These are phyloP conservation scores for Sonneratia alba DNA, from an alignment of 345 rosid species.

Conservation along the genomic window DNA sequence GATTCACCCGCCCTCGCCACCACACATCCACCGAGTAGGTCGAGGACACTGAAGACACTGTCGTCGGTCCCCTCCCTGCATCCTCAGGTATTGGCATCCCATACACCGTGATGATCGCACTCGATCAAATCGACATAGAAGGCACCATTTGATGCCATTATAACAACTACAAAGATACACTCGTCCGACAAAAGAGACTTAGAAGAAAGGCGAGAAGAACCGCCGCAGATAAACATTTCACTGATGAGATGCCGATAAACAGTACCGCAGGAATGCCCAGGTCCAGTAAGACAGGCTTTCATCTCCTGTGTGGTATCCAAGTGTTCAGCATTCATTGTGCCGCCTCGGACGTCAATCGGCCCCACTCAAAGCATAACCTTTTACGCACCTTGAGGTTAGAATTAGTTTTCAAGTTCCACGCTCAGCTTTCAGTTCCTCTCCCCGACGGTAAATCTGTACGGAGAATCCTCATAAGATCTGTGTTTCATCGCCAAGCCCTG, in stretches of 20 bases:
- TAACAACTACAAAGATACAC: too few relatives aligned
- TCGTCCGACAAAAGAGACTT: too few relatives aligned
- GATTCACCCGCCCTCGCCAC: too few relatives aligned
- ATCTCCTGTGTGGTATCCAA: background rate
- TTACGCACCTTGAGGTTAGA: background rate
- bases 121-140: too few relatives aligned
- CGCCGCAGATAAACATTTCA: background rate
- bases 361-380: background rate
- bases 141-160: too few relatives aligned
- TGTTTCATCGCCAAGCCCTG: conserved; percentile 44
- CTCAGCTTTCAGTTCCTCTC: background rate
- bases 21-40: too few relatives aligned
- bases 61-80: too few relatives aligned
- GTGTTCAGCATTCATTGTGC: background rate
- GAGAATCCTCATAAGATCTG: background rate
- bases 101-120: too few relatives aligned
- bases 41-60: too few relatives aligned
- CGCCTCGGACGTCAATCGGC: background rate
- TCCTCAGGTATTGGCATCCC: too few relatives aligned
- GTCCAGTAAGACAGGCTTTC: background rate
- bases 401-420: background rate
- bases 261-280: background rate
- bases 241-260: background rate
- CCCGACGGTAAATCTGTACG: background rate
- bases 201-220: background rate